Evolutionary conservation across 306 rosid genomes (phyloP).

Genomic region (Erythrophleum fordii): DNA sequence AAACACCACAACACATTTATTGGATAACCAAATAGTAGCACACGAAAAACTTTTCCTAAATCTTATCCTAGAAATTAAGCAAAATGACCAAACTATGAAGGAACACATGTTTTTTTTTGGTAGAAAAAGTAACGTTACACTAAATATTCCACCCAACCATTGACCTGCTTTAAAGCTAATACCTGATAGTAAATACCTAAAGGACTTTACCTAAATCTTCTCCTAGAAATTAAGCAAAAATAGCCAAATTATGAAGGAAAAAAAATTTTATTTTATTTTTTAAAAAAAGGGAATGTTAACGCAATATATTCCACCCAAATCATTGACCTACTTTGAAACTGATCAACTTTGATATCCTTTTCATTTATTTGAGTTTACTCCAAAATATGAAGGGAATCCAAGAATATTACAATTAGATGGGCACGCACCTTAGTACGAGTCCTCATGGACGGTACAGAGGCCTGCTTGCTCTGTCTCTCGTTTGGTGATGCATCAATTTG

Average conservation of each 20-base stretch:
- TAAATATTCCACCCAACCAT: slow-evolving; percentile 18
- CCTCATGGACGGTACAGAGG: slow-evolving; percentile 50
- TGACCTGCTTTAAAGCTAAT: slow-evolving; percentile 1
- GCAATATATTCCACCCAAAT: slow-evolving; percentile 4
- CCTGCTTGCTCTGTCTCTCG: slow-evolving; percentile 55
- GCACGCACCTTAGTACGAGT: slow-evolving; percentile 73
- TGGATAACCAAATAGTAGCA: too few species aligned
- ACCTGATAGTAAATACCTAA: too few species aligned
- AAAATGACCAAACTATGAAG: too few species aligned
- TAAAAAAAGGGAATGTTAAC: not conserved
- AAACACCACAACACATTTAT: too few species aligned
- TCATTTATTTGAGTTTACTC: not conserved
- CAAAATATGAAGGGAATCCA: slow-evolving; percentile 25
- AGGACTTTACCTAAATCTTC: too few species aligned
- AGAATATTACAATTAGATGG: not conserved
- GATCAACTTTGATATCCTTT: not conserved
- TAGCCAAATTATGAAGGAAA: too few species aligned
- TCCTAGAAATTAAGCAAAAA: too few species aligned
- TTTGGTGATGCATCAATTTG: slow-evolving; percentile 41
- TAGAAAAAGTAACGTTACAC: not conserved
- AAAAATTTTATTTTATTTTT: too few species aligned
- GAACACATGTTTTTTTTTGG: too few species aligned
- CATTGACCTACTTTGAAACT: slow-evolving; percentile 10
- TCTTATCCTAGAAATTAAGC: too few species aligned
- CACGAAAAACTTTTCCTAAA: too few species aligned